phyloP scores from a whole-genome alignment of 164 flowering plant species.

The Magnolia sinica region DNA sequence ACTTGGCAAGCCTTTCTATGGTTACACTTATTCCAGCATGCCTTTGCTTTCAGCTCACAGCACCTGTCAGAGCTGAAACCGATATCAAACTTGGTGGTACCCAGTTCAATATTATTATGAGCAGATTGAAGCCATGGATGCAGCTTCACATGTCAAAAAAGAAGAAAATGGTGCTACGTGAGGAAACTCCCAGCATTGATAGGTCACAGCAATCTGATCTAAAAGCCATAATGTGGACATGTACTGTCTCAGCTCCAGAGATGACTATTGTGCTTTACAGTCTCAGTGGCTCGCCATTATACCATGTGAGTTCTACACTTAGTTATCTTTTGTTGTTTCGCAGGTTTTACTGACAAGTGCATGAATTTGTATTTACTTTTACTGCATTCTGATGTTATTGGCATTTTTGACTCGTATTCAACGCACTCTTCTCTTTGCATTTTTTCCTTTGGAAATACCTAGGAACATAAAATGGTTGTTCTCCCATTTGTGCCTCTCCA shows the following conservation, averaged over 20 bases:
- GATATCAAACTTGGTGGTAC: conserved; percentile 95
- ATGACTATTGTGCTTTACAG: conserved; percentile 77
- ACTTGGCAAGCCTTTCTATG: neutral
- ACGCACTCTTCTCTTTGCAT: neutral
- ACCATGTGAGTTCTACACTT: conserved; percentile 58
- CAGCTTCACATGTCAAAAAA: conserved; percentile 48
- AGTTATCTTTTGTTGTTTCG: too few species aligned
- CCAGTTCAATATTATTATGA: conserved; percentile 70
- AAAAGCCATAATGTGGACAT: conserved; percentile 82
- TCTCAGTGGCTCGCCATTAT: conserved; percentile 55
- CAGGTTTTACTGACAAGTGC: neutral
- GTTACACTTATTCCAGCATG: neutral
- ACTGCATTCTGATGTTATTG: neutral
- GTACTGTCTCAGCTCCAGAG: conserved; percentile 94
- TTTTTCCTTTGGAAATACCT: neutral
- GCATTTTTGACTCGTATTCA: neutral
- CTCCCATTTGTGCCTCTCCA: neutral
- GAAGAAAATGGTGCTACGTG: conserved; percentile 63
- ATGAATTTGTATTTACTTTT: neutral
- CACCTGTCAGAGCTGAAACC: conserved; percentile 78
- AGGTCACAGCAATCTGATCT: conserved; percentile 37
- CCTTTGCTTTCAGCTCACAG: conserved; percentile 49
- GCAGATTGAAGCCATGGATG: conserved; percentile 78
- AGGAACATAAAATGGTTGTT: neutral
- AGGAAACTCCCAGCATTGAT: conserved; percentile 35